A percentile compares a stretch with the other conserved stretches of the same genome.
Evolutionary conservation across 192 early-diverging fungal species (phyloP).

Genomic region (Coemansia sp.): DNA sequence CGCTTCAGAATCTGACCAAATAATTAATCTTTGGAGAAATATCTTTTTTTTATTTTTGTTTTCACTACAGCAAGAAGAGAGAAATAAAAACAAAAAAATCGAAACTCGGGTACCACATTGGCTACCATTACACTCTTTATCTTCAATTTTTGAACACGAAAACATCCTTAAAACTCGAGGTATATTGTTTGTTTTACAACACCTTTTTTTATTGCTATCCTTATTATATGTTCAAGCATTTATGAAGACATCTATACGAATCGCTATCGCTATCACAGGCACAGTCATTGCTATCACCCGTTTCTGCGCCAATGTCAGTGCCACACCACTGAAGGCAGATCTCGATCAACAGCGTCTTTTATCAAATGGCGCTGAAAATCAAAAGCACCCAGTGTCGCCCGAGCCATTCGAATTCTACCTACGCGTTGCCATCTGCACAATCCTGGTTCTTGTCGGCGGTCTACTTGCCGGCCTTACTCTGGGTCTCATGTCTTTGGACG

Average conservation of each 20-base stretch:
- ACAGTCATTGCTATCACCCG: not conserved
- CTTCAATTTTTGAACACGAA: too few relatives aligned
- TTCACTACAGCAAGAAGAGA: too few relatives aligned
- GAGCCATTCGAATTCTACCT: conserved; percentile 48
- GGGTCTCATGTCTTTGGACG: conserved; percentile 82
- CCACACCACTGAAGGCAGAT: not conserved
- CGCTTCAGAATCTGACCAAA: not conserved
- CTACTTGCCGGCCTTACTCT: conserved; percentile 73
- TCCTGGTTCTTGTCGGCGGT: conserved; percentile 77
- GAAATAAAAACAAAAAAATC: too few relatives aligned
- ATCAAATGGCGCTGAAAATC: not conserved
- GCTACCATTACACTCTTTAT: too few relatives aligned
- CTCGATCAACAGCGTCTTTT: not conserved
- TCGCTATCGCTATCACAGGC: not conserved
- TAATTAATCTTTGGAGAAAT: not conserved
- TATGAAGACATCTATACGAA: conserved; percentile 7
- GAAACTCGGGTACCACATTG: too few relatives aligned
- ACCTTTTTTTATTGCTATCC: too few relatives aligned
- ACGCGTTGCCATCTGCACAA: conserved; percentile 54
- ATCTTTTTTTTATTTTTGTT: not conserved
- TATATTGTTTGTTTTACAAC: not conserved
- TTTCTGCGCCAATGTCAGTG: not conserved
- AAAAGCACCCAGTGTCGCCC: not conserved
- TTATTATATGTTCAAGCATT: too few relatives aligned
- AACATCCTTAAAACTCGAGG: too few relatives aligned